A percentile compares a stretch with the other conserved stretches of the same genome.
Conservation (phyloP, 768 basidiomycete genomes). For the Boletus eberwhitei region DNA sequence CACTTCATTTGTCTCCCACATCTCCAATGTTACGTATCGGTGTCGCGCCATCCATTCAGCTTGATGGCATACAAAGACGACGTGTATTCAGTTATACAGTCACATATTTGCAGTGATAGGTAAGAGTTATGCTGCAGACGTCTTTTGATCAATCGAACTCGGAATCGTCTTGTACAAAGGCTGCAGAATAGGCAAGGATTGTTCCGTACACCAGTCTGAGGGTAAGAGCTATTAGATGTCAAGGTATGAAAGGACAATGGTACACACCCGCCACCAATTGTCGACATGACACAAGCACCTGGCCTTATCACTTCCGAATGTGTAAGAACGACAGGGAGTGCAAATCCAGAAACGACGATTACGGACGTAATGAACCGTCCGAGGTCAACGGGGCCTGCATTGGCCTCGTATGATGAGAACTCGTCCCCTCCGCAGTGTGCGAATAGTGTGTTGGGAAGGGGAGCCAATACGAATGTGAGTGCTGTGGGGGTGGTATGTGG, state of each 20-base stretch:
- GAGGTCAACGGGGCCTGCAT: slow-evolving; percentile 74
- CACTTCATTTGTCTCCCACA: neutral
- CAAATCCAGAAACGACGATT: slow-evolving; percentile 90
- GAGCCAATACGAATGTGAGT: slow-evolving; percentile 91
- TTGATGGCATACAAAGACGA: slow-evolving; percentile 4
- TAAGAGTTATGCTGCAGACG: neutral
- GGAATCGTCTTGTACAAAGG: slow-evolving; percentile 77
- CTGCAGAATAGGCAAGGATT: slow-evolving; percentile 82
- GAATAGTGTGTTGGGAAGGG: slow-evolving; percentile 92
- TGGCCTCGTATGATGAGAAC: slow-evolving; percentile 73
- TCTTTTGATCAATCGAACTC: slow-evolving; percentile 58
- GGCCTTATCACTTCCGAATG: slow-evolving; percentile 86
- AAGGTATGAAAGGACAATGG: slow-evolving; percentile 1
- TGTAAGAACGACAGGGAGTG: slow-evolving; percentile 86
- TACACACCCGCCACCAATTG: slow-evolving; percentile 80
- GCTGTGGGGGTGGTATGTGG: slow-evolving; percentile 44
- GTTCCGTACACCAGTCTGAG: slow-evolving; percentile 82
- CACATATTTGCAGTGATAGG: slow-evolving; percentile 13
- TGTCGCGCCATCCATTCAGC: neutral
- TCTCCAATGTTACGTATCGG: neutral
- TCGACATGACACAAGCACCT: slow-evolving; percentile 90
- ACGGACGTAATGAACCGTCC: slow-evolving; percentile 92
- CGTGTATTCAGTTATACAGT: slow-evolving; percentile 11
- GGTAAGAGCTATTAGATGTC: neutral
- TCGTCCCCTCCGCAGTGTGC: slow-evolving; percentile 92